A percentile compares a stretch with the other conserved stretches of the same genome.
Conservation (phyloP, 176 grass and related monocot species). For the Echinochloa phyllopogon region DNA sequence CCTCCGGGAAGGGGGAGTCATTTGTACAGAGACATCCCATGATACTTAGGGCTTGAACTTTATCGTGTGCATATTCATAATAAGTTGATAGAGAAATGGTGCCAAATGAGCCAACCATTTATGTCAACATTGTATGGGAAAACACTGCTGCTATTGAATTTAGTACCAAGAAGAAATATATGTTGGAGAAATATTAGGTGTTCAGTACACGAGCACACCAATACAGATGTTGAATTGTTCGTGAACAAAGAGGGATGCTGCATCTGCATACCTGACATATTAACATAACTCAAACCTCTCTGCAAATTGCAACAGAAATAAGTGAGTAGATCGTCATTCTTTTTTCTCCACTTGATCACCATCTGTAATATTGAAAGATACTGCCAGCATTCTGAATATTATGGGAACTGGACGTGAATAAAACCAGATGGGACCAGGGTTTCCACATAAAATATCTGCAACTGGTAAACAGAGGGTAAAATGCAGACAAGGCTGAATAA, state of each 20-base stretch:
- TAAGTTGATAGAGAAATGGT: slow-evolving; percentile 4
- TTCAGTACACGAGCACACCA: not conserved
- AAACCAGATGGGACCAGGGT: not conserved
- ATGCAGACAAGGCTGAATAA: not conserved
- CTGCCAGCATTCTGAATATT: not conserved
- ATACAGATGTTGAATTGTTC: not conserved
- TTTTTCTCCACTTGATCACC: not conserved
- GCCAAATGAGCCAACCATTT: slow-evolving; percentile 13
- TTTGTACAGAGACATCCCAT: slow-evolving; percentile 43
- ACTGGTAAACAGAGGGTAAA: not conserved
- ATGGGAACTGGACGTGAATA: not conserved
- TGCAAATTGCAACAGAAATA: slow-evolving; percentile 20
- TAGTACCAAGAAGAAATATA: not conserved
- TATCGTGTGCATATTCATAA: slow-evolving; percentile 24
- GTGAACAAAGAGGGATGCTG: not conserved
- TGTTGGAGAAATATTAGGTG: not conserved
- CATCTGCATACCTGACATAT: slow-evolving; percentile 4
- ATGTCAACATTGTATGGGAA: not conserved
- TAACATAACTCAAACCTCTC: slow-evolving; percentile 10
- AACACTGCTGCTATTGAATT: not conserved
- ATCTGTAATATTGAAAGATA: slow-evolving; percentile 3
- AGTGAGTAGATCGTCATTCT: not conserved
- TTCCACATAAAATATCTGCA: slow-evolving; percentile 4
- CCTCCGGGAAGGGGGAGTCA: not conserved
- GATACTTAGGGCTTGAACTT: slow-evolving; percentile 26